These are phyloP conservation scores for Gastrolobium villosum DNA, from an alignment of 306 rosid species.

Conservation along the genomic window DNA sequence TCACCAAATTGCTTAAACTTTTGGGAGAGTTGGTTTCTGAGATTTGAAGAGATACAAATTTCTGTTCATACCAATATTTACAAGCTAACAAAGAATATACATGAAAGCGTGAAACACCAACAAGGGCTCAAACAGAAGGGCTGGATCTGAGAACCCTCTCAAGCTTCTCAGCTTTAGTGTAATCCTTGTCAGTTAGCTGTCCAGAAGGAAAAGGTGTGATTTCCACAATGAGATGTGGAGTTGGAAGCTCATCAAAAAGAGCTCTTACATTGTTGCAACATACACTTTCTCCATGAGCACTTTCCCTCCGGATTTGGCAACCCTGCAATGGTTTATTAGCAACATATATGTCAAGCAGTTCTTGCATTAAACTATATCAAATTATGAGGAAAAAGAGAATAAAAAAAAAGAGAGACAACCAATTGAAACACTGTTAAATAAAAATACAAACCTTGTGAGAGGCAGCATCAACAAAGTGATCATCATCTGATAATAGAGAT, in stretches of 20 bases:
- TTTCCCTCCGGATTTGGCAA: conserved; percentile 94
- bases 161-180: conserved; percentile 90
- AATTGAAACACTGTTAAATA: neutral
- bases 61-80: conserved; percentile 43
- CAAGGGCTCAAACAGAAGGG: conserved; percentile 70
- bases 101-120: conserved; percentile 42
- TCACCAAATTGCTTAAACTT: too few relatives aligned
- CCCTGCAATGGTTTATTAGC: conserved; percentile 66
- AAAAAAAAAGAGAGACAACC: neutral
- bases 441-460: conserved; percentile 84
- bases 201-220: conserved; percentile 93
- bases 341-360: neutral
- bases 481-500: conserved; percentile 85
- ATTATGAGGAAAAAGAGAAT: neutral
- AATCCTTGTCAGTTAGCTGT: conserved; percentile 79
- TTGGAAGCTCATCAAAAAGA: conserved; percentile 94
- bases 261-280: conserved; percentile 99
- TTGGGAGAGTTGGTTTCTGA: too few relatives aligned
- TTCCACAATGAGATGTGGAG: conserved; percentile 86
- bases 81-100: conserved; percentile 54
- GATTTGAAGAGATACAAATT: conserved; percentile 17
- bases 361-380: neutral
- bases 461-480: conserved; percentile 92
- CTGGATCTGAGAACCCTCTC: conserved; percentile 93
- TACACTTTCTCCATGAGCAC: conserved; percentile 98